A percentile compares a stretch with the other conserved stretches of the same genome.
These are phyloP conservation scores for Heliamphora pulchella DNA, from an alignment of 179 eudicot species.

Conservation along the genomic window DNA sequence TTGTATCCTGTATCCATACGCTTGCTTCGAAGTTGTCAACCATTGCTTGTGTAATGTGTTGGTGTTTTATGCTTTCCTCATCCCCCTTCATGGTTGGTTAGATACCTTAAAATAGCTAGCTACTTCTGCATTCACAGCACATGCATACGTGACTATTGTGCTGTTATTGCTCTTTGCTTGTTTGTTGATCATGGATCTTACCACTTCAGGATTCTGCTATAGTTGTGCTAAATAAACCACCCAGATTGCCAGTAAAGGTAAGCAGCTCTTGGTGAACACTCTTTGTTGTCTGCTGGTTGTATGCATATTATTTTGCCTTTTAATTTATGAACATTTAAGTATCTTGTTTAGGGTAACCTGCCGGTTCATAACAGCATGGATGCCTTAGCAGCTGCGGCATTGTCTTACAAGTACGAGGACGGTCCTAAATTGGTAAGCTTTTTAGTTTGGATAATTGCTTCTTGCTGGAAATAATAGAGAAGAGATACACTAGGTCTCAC, in stretches of 20 bases:
- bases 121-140: background rate
- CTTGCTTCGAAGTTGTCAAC: background rate
- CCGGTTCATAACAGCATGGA: conserved; percentile 96
- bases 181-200: background rate
- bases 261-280: conserved; percentile 10
- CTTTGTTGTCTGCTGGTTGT: conserved; percentile 3
- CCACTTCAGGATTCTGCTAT: conserved; percentile 76
- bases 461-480: background rate
- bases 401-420: conserved; percentile 71
- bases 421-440: conserved; percentile 77
- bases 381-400: conserved; percentile 94
- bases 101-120: background rate
- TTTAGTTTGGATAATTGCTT: background rate
- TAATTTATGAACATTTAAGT: background rate
- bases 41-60: background rate
- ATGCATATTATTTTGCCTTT: background rate
- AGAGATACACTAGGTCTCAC: background rate
- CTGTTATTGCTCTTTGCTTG: background rate
- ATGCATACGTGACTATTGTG: background rate
- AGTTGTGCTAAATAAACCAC: conserved; percentile 85
- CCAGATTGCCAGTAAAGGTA: conserved; percentile 83
- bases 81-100: background rate
- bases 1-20: no score
- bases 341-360: conserved; percentile 53
- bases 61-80: background rate